Evolutionary conservation across 768 basidiomycete genomes (phyloP).

Genomic region (Russula sp.): DNA sequence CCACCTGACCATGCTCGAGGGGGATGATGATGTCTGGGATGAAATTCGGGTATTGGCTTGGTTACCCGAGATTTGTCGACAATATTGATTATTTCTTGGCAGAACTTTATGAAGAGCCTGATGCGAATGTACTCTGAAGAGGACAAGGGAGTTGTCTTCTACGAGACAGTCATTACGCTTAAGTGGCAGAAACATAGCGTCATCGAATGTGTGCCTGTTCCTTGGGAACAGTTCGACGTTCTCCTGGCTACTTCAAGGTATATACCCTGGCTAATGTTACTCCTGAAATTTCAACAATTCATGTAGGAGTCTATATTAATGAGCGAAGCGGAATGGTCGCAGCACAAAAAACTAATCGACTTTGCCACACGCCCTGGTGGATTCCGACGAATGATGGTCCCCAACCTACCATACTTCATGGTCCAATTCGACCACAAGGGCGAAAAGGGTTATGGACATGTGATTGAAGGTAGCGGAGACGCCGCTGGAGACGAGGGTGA

Average conservation of each 20-base stretch:
- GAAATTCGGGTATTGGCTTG: conserved; percentile 77
- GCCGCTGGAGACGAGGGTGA: conserved; percentile 61
- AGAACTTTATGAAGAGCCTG: conserved; percentile 87
- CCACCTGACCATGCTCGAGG: conserved; percentile 85
- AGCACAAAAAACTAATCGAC: conserved; percentile 96
- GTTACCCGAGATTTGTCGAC: neutral
- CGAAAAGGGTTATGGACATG: conserved; percentile 96
- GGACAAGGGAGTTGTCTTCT: conserved; percentile 93
- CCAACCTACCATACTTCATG: conserved; percentile 98
- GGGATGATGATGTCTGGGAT: conserved; percentile 98
- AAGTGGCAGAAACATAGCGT: conserved; percentile 88
- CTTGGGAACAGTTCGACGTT: conserved; percentile 82
- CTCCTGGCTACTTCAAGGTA: conserved; percentile 91
- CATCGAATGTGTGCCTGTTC: conserved; percentile 92
- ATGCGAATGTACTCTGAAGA: conserved; percentile 94
- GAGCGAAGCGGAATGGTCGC: conserved; percentile 96
- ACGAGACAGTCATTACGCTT: conserved; percentile 85
- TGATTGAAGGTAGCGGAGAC: conserved; percentile 87
- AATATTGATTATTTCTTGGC: conserved; percentile 9
- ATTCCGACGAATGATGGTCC: conserved; percentile 92
- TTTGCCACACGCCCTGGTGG: conserved; percentile 88
- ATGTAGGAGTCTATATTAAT: conserved; percentile 85
- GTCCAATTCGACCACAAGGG: conserved; percentile 98
- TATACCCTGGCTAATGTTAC: conserved; percentile 25
- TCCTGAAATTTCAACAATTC: neutral